Evolutionary conservation across 805 yeast species (phyloP), one percentile per base, ranked within the genome.

Genomic region (Barnettozyma vustinii): DNA sequence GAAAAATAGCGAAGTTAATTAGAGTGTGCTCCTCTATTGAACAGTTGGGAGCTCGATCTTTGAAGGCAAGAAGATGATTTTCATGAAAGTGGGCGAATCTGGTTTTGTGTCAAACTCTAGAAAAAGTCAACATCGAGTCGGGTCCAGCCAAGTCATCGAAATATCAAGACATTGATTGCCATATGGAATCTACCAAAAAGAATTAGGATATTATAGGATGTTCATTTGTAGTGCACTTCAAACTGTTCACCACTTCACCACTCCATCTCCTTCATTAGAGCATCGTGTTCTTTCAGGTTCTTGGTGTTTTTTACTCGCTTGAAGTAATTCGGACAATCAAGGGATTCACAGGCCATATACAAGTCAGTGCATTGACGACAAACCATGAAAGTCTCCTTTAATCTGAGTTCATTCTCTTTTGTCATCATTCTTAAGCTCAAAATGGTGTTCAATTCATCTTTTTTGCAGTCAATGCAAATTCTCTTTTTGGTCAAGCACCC

Each of bases 241-340:
- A 23, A 23, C 8, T 21, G 16, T 6, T 9, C 27, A 39, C 23
- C 20, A 20, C 15, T 7, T 40, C 39, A 48, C 47, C 51, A 48
- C n/a, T 44, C 33, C 2, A 55, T 9, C 12, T 48, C 42, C 19
- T 40, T 43, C 37, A 40, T 50, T 4, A 42, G 44, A 7, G 52
- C 37, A 21, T 54, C 58, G 9, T 52, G 45, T 39, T 61, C 58
- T 13, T 49, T 46, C 18, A 70, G 47, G 37, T 62, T 66, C 33
- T 63, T 66, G 4, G 52, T 47, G 2, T 74, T 67, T 56, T 78
- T 76, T 12, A 75, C 66, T 44, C 81, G 71, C 8, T 77, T 70
- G 58, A 73, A 87, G 58, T 74, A 86, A 0, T 81, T 67, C 0
- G 81, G 73, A 60, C 95, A 87, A 57, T 83, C 89, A 33, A 74